Evolutionary conservation across 2,329 filamentous ascomycete species (phyloP).

Genomic region (Arthroderma sp.): DNA sequence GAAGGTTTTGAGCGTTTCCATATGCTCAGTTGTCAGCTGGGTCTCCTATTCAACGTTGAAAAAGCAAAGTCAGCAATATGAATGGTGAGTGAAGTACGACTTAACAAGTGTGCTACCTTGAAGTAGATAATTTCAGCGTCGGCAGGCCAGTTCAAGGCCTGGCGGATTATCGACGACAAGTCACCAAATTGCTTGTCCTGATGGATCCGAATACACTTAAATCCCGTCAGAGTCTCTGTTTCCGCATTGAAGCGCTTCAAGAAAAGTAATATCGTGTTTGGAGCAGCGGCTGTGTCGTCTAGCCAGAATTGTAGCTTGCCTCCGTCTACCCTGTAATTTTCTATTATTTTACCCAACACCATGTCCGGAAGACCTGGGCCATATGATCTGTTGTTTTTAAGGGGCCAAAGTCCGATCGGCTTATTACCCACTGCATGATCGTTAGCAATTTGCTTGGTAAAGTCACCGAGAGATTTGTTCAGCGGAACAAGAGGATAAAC

Average conservation of each 20-base stretch:
- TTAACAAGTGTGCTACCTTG: no score
- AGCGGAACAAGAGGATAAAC: slow-evolving; percentile 56
- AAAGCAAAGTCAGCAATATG: slow-evolving; percentile 4
- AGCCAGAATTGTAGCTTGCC: no score
- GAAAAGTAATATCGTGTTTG: slow-evolving; percentile 50
- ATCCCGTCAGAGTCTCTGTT: slow-evolving; percentile 58
- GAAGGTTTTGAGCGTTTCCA: slow-evolving; percentile 82
- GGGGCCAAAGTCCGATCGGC: slow-evolving; percentile 74
- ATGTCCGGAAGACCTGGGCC: no score
- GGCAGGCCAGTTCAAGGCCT: no score
- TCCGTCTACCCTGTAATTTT: no score
- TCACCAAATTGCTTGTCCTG: no score
- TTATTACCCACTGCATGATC: slow-evolving; percentile 56
- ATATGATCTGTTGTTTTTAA: slow-evolving; percentile 24
- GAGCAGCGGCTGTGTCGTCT: no score
- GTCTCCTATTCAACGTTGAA: slow-evolving; percentile 52
- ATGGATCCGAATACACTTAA: no score
- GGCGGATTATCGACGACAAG: no score
- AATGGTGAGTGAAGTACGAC: neutral
- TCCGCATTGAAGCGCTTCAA: slow-evolving; percentile 82
- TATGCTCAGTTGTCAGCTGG: slow-evolving; percentile 92
- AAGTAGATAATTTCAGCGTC: no score
- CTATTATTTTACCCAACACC: no score
- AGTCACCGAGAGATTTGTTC: slow-evolving; percentile 61
- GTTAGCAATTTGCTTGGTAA: slow-evolving; percentile 55